These are phyloP conservation scores for Populus tomentosa DNA, from an alignment of 441 rosid genomes.

Conservation along the genomic window DNA sequence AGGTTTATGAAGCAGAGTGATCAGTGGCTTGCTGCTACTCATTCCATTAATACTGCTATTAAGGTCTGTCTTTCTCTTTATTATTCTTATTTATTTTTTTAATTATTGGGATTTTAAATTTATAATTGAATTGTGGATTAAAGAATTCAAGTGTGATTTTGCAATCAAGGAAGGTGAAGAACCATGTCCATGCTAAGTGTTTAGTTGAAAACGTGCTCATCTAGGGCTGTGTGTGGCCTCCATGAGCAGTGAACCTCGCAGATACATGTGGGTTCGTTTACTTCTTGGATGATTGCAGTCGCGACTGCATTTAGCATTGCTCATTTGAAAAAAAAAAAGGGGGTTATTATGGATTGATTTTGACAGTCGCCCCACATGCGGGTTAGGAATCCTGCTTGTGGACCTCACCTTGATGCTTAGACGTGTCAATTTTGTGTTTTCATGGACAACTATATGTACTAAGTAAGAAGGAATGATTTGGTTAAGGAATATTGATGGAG, in stretches of 20 bases:
- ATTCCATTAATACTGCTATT: conserved; percentile 55
- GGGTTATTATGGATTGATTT: neutral
- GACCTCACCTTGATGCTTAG: neutral
- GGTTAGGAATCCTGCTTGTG: neutral
- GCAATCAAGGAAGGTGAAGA: neutral
- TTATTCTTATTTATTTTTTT: neutral
- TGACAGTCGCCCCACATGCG: neutral
- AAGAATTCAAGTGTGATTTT: neutral
- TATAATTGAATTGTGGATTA: neutral
- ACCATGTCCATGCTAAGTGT: neutral
- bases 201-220: neutral
- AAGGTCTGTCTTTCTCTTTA: conserved; percentile 30
- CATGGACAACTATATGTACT: neutral
- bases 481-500: neutral
- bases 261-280: neutral
- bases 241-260: neutral
- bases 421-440: neutral
- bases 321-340: neutral
- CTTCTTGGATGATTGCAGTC: neutral
- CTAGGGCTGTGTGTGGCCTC: neutral
- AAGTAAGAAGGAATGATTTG: neutral
- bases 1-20: conserved; percentile 64
- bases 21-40: conserved; percentile 68
- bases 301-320: neutral
- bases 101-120: neutral